A percentile compares a stretch with the other conserved stretches of the same genome.
Conservation (phyloP, 805 yeast genomes). For the Debaryomyces prosopidis region DNA sequence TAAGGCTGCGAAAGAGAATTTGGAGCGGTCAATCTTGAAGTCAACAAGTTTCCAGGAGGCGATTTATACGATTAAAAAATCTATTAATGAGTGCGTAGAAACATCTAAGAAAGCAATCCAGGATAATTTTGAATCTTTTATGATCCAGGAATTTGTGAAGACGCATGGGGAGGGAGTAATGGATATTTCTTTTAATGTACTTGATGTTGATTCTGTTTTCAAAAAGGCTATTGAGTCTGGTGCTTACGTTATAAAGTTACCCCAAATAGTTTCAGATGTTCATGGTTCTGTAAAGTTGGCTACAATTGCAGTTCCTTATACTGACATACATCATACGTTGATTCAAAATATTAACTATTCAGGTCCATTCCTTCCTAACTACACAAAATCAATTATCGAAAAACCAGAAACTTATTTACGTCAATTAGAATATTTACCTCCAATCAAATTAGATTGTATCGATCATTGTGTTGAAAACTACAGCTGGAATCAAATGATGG, state of each 20-base stretch:
- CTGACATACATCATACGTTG: conserved; percentile 72
- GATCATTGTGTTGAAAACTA: conserved; percentile 86
- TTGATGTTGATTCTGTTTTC: conserved; percentile 46
- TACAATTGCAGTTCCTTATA: conserved; percentile 39
- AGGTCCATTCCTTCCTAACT: conserved; percentile 51
- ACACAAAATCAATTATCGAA: conserved; percentile 5
- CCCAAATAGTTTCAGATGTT: conserved; percentile 37
- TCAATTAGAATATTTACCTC: conserved; percentile 20
- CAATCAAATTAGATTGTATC: conserved; percentile 44
- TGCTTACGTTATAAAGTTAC: conserved; percentile 38
- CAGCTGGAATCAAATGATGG: conserved; percentile 65
- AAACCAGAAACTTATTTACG: neutral
- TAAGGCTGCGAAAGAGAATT: conserved; percentile 2
- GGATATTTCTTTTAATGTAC: conserved; percentile 70
- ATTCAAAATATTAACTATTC: conserved; percentile 46
- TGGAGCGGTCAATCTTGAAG: conserved; percentile 11
- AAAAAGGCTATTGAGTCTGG: conserved; percentile 52
- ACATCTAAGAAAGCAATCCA: conserved; percentile 16
- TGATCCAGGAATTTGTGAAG: conserved; percentile 25
- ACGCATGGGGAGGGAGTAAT: conserved; percentile 80
- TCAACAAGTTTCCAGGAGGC: conserved; percentile 12
- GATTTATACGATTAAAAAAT: conserved; percentile 7
- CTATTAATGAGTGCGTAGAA: conserved; percentile 14
- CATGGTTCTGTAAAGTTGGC: conserved; percentile 57
- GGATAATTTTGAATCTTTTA: conserved; percentile 14